phyloP scores from a whole-genome alignment of 2,329 filamentous ascomycete genomes.

The Neocucurbitaria cava region DNA sequence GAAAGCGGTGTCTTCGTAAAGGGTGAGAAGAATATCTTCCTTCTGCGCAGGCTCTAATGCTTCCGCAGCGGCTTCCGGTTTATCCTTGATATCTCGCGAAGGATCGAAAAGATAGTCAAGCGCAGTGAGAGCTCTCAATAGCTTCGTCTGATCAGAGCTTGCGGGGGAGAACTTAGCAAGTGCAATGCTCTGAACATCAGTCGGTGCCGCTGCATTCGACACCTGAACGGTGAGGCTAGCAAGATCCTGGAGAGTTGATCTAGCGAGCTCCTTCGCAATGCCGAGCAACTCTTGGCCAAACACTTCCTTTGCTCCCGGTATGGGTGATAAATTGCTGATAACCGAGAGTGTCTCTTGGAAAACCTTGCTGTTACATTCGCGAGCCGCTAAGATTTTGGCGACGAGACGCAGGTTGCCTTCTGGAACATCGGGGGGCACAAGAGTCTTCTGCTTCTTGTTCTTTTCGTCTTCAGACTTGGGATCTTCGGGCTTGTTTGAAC shows the following conservation, averaged over 20 bases:
- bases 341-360: conserved; percentile 97
- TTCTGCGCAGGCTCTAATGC: conserved; percentile 69
- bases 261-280: conserved; percentile 84
- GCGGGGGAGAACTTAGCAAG: conserved; percentile 95
- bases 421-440: conserved; percentile 85
- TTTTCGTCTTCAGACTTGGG: conserved; percentile 34
- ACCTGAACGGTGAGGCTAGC: conserved; percentile 87
- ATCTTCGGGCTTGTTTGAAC: conserved; percentile 45
- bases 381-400: conserved; percentile 94
- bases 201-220: conserved; percentile 82
- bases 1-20: conserved; percentile 93
- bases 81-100: conserved; percentile 66
- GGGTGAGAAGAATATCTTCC: conserved; percentile 81
- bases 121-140: conserved; percentile 89
- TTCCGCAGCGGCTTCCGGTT: conserved; percentile 53
- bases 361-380: conserved; percentile 96
- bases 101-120: conserved; percentile 94
- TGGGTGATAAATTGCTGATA: conserved; percentile 96
- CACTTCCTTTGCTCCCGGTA: conserved; percentile 85
- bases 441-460: conserved; percentile 64
- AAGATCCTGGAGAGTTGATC: conserved; percentile 83
- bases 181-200: conserved; percentile 93
- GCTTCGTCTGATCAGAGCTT: conserved; percentile 94
- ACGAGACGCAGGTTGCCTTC: conserved; percentile 89
- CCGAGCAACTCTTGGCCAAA: conserved; percentile 93